Percentiles rank a stretch among this genome's conserved stretches.
phyloP scores from a whole-genome alignment of 345 rosid species.

The Trapa bicornis region DNA sequence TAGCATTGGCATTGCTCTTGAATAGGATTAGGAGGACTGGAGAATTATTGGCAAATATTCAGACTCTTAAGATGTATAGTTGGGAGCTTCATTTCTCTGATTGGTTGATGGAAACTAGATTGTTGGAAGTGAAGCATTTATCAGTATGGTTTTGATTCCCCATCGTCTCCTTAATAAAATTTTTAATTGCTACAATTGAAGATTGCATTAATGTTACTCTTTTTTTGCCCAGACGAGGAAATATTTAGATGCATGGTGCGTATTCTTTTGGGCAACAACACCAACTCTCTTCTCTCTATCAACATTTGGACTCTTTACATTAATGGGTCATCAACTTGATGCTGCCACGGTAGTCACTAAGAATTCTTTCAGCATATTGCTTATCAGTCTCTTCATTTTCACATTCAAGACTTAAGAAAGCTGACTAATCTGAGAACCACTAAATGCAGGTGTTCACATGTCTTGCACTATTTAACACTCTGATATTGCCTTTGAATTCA shows the following conservation, averaged over 20 bases:
- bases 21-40: conserved; percentile 81
- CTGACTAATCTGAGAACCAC: conserved; percentile 4
- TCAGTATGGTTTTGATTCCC: conserved; percentile 33
- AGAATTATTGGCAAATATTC: conserved; percentile 70
- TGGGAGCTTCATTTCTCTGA: conserved; percentile 79
- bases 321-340: conserved; percentile 92
- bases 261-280: conserved; percentile 96
- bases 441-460: conserved; percentile 79
- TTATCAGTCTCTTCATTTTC: conserved; percentile 7
- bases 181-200: background rate
- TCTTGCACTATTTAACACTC: conserved; percentile 70
- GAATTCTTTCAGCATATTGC: background rate
- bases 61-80: conserved; percentile 75
- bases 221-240: conserved; percentile 53
- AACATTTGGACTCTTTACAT: conserved; percentile 71
- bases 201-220: background rate
- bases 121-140: conserved; percentile 68
- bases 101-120: conserved; percentile 69
- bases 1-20: conserved; percentile 8
- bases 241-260: conserved; percentile 97
- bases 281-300: conserved; percentile 80
- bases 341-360: conserved; percentile 59
- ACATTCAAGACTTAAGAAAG: conserved; percentile 1
- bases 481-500: conserved; percentile 89
- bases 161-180: conserved; percentile 3